Percentiles rank a stretch among this genome's conserved stretches.
phyloP scores from a whole-genome alignment of 306 rosid species.

The Vigna angularis region DNA sequence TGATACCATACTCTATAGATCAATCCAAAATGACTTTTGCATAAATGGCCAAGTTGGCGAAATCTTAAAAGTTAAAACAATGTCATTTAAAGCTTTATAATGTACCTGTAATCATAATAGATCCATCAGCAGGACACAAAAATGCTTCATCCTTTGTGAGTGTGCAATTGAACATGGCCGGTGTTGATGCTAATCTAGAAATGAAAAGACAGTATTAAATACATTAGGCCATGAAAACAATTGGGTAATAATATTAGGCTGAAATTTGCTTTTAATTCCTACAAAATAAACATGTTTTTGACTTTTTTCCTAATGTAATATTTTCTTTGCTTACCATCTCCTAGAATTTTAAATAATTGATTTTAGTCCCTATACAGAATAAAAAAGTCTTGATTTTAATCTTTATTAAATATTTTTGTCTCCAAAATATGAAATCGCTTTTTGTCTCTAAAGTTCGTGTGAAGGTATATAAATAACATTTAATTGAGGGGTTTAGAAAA shows the following conservation, averaged over 20 bases:
- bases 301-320: too few relatives aligned
- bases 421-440: too few relatives aligned
- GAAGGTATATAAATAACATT: too few relatives aligned
- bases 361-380: too few relatives aligned
- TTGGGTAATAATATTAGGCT: neutral
- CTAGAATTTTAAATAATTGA: too few relatives aligned
- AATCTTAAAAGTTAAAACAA: constrained; percentile 20
- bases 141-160: constrained; percentile 66
- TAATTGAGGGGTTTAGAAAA: too few relatives aligned
- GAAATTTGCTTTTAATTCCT: too few relatives aligned
- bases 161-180: constrained; percentile 97
- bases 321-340: too few relatives aligned
- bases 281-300: too few relatives aligned
- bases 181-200: constrained; percentile 91
- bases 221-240: constrained; percentile 31
- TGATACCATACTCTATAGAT: neutral
- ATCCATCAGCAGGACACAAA: constrained; percentile 85
- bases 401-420: too few relatives aligned
- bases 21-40: constrained; percentile 27
- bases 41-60: constrained; percentile 11
- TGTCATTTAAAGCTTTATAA: constrained; percentile 29
- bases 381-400: too few relatives aligned
- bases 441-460: too few relatives aligned
- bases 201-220: constrained; percentile 36
- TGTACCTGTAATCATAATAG: constrained; percentile 96